These are phyloP conservation scores for Keithomyces neogunnii DNA, from an alignment of 2,329 filamentous ascomycete species.

Conservation along the genomic window DNA sequence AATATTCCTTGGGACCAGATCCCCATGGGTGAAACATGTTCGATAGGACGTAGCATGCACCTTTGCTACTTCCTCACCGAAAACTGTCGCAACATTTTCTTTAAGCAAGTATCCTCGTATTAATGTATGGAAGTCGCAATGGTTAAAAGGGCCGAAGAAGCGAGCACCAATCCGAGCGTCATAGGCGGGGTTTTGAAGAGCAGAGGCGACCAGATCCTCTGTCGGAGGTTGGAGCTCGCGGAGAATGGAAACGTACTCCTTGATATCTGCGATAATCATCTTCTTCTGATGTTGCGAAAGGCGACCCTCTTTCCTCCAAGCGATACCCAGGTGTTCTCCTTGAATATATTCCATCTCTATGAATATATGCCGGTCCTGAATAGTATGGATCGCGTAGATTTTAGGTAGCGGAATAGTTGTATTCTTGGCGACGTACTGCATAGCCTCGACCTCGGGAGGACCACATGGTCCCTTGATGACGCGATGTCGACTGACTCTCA, in stretches of 20 bases:
- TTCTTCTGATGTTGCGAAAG: constrained; percentile 14
- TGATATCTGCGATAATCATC: constrained; percentile 15
- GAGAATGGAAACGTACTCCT: constrained; percentile 13
- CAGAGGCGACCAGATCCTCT: constrained; percentile 15
- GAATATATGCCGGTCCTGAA: constrained; percentile 10
- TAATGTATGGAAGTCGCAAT: constrained; percentile 17
- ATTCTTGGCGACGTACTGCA: constrained; percentile 19
- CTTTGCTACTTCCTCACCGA: constrained; percentile 15
- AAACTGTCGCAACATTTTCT: constrained; percentile 14
- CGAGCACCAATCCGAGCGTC: constrained; percentile 17
- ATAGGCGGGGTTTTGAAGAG: constrained; percentile 14
- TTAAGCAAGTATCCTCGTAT: constrained; percentile 12
- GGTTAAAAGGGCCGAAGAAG: constrained; percentile 17
- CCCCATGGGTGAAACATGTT: constrained; percentile 4
- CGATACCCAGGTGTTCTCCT: constrained; percentile 11
- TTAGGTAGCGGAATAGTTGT: constrained; percentile 19
- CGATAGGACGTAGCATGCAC: constrained; percentile 15
- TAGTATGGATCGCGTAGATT: constrained; percentile 16
- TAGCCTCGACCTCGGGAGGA: constrained; percentile 19
- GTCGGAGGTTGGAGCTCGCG: constrained; percentile 16
- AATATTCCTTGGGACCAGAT: neutral
- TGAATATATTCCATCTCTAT: constrained; percentile 19
- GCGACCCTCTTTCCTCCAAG: constrained; percentile 7
- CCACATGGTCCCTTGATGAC: constrained; percentile 21
- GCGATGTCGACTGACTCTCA: constrained; percentile 19